Evolutionary conservation across 768 basidiomycete genomes (phyloP), one percentile per base, ranked within the genome.

Genomic region (Mycena albidolilacea): DNA sequence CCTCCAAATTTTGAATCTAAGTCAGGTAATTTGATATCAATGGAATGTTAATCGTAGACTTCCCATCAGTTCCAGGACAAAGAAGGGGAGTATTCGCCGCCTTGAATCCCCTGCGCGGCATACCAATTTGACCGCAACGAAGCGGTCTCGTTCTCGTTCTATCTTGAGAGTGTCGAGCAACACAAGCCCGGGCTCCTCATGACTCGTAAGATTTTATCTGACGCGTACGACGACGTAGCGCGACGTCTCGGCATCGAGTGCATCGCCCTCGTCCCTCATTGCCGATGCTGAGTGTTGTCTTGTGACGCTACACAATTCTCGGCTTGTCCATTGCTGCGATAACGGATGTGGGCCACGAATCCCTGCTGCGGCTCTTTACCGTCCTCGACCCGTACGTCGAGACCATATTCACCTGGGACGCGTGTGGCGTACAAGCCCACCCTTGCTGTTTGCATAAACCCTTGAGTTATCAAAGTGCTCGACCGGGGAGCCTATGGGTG

Each of bases 41-140:
- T 21, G 43, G 37, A 11, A 62, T 37, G 14, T 23, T 55, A 2
- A 44, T 37, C n/a, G 39, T 55, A 23, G 6, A 23, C 44, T 19
- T 0, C 17, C 43, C 17, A 41, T 60, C 2, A 12, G 5, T 11
- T 23, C 17, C 12, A 71, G 70, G 70, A 71, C 23, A 59, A 65
- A 38, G 70, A 71, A 65, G 9, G 17, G 70, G 70, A 19, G 48
- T 71, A 50, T 59, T 52, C 23, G n/a, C 11, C 17, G 70, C 70
- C 3, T 59, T 71, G 3, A 12, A 44, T 7, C 70, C 70, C 1
- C 59, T 71, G 19, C 58, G 62, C 0, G 50, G 30, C 64, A 0
- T 23, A 19, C 10, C 23, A 46, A 21, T 55, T 71, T 12, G 50
- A 61, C 1, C 48, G 59, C 1, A 9, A n/a, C 6, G 70, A 71